phyloP scores from a whole-genome alignment of 495 filamentous ascomycete genomes.

The Penicillium malachiteum region DNA sequence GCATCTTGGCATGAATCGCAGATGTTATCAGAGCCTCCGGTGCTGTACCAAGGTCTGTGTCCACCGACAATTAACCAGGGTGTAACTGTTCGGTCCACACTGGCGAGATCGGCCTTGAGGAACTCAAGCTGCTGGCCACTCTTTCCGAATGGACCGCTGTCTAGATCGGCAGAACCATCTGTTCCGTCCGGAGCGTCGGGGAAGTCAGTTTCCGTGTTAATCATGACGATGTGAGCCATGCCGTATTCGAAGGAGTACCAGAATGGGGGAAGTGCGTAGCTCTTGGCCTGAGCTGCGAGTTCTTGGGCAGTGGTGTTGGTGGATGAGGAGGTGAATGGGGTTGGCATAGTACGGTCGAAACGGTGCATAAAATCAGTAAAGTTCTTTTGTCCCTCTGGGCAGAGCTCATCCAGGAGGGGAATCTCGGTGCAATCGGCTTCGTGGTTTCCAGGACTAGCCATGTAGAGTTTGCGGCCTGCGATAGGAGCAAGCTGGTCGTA shows the following conservation, averaged over 20 bases:
- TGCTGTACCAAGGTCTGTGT: constrained; percentile 61
- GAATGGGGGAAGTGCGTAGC: constrained; percentile 57
- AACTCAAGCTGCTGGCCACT: constrained; percentile 36
- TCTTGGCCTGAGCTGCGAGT: constrained; percentile 46
- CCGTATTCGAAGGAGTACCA: constrained; percentile 68
- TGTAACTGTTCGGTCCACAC: constrained; percentile 49
- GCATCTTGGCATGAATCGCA: constrained; percentile 55
- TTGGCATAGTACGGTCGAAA: constrained; percentile 52
- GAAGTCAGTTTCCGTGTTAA: constrained; percentile 59
- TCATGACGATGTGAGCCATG: constrained; percentile 56
- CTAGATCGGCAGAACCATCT: constrained; percentile 44
- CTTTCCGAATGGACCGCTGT: constrained; percentile 53
- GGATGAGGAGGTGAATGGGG: constrained; percentile 45
- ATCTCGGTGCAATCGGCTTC: constrained; percentile 52
- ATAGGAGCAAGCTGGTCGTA: constrained; percentile 51
- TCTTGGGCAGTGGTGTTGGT: constrained; percentile 44
- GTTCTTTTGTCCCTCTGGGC: constrained; percentile 57
- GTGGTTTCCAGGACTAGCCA: constrained; percentile 57
- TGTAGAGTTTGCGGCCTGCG: constrained; percentile 47
- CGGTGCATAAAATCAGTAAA: constrained; percentile 60
- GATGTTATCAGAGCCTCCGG: constrained; percentile 27
- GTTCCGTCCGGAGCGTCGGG: constrained; percentile 41
- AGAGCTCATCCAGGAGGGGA: constrained; percentile 43
- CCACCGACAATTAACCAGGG: constrained; percentile 61
- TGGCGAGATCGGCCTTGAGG: constrained; percentile 47